These are phyloP conservation scores for Pseudogymnoascus sp. DNA, from an alignment of 2,329 filamentous ascomycete genomes.

Conservation along the genomic window DNA sequence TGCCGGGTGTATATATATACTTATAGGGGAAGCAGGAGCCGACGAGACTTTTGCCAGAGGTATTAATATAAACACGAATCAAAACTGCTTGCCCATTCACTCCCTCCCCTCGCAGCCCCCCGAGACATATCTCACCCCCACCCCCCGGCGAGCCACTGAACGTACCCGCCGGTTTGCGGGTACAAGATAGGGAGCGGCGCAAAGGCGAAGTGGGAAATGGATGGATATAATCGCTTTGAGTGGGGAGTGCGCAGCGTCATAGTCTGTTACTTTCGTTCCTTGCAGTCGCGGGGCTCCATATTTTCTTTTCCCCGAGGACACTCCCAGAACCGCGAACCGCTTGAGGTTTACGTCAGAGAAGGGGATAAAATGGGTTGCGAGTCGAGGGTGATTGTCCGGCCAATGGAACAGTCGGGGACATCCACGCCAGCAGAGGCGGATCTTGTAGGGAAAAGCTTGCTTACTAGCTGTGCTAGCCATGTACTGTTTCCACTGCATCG, in stretches of 20 bases:
- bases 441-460: not conserved
- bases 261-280: not conserved
- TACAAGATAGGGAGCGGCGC: not conserved
- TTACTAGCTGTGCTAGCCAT: not conserved
- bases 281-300: not conserved
- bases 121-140: conserved; percentile 8
- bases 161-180: not conserved
- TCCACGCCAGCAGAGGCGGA: not conserved
- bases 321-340: not conserved
- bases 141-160: not conserved
- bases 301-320: not conserved
- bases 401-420: not conserved
- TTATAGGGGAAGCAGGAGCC: not conserved
- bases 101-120: not conserved
- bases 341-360: not conserved
- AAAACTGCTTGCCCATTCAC: not conserved
- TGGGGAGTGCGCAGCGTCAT: conserved; percentile 3
- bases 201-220: not conserved
- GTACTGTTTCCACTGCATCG: not conserved
- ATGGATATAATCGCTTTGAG: not conserved
- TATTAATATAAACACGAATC: conserved; percentile 7
- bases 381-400: not conserved
- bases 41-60: not conserved
- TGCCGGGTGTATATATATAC: conserved; percentile 4
- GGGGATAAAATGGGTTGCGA: not conserved